phyloP scores from a whole-genome alignment of 2,329 filamentous ascomycete genomes.

The Apiospora aurea region DNA sequence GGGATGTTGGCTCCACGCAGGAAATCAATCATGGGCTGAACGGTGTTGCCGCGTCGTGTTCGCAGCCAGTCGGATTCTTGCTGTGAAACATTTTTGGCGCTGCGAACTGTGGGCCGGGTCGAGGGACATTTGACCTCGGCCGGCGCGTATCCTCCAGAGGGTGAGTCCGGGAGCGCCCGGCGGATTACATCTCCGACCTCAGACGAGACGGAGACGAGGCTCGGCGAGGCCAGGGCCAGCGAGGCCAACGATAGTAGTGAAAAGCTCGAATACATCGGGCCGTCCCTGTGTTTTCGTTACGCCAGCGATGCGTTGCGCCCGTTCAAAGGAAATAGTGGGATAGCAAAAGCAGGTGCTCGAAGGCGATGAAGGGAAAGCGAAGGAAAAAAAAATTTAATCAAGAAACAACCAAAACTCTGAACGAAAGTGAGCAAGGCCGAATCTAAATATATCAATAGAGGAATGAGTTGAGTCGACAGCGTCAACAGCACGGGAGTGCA shows the following conservation, averaged over 20 bases:
- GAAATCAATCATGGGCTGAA: conserved; percentile 77
- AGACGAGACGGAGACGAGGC: neutral
- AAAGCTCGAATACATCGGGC: neutral
- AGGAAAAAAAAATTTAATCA: neutral
- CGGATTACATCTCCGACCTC: conserved; percentile 22
- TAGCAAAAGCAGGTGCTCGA: neutral
- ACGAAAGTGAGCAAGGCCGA: neutral
- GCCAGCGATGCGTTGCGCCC: neutral
- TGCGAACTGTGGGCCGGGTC: conserved; percentile 72
- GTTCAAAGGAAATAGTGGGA: neutral
- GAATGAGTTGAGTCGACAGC: neutral
- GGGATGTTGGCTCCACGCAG: conserved; percentile 75
- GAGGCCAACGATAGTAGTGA: conserved; percentile 7
- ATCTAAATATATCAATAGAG: neutral
- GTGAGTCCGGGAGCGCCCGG: conserved; percentile 48
- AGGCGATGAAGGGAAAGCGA: neutral
- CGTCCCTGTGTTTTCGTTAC: neutral
- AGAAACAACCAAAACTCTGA: neutral
- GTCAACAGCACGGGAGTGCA: neutral
- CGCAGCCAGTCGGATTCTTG: conserved; percentile 79
- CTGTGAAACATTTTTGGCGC: conserved; percentile 66
- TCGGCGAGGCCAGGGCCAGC: conserved; percentile 3
- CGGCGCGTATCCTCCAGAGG: conserved; percentile 73
- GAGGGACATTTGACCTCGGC: conserved; percentile 71
- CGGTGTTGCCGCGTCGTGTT: conserved; percentile 73